Base-by-base conservation (phyloP, 2,329 filamentous ascomycete species). In the Microcyclosporella mali region DNA sequence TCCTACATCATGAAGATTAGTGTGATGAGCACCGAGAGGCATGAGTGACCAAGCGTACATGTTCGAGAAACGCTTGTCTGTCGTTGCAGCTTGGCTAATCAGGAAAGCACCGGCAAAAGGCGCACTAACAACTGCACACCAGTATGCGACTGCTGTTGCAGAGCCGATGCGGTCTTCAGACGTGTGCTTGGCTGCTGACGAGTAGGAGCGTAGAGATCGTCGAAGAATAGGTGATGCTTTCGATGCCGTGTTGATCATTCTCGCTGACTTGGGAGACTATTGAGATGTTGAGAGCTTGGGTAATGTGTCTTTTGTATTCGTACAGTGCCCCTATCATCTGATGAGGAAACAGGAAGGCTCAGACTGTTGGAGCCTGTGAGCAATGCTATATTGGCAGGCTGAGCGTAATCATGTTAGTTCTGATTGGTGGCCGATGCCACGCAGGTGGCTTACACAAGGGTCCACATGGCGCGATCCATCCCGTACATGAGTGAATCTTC, bases 221-320 rank as follows among this genome's bases (percentile, higher is more conserved):
- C 50, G 32, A 21, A 57, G 40, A 29, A 53, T 33, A 15, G 51
- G 47, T 38, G 47, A 37, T 21, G 37, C 46, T 41, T 46, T 52
- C 18, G 85, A 66, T 0, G 84, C 78, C 57, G 90, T 87, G 42
- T 74, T 38, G 2, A 82, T 33, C 11, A 33, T 15, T 36, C 7
- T 33, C 10, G 41, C 33, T 9, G 12, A 6, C n/a, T 16, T 7
- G 21, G n/a, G 4, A 12, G 25, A n/a, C 36, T n/a, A 30, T 31
- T 12, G 18, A 17, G 9, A 32, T 17, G 16, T 29, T 25, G n/a
- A n/a, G n/a, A n/a, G n/a, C n/a, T n/a, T n/a, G n/a, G n/a, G n/a
- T n/a, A n/a, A n/a, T n/a, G n/a, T n/a, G n/a, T n/a, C n/a, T n/a
- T n/a, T n/a, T n/a, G n/a, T n/a, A n/a, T n/a, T n/a, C n/a, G n/a